Percentiles rank a stretch among this genome's conserved stretches.
Conservation (phyloP, 202 grass and related monocot species). For the Dendrocalamus latiflorus region DNA sequence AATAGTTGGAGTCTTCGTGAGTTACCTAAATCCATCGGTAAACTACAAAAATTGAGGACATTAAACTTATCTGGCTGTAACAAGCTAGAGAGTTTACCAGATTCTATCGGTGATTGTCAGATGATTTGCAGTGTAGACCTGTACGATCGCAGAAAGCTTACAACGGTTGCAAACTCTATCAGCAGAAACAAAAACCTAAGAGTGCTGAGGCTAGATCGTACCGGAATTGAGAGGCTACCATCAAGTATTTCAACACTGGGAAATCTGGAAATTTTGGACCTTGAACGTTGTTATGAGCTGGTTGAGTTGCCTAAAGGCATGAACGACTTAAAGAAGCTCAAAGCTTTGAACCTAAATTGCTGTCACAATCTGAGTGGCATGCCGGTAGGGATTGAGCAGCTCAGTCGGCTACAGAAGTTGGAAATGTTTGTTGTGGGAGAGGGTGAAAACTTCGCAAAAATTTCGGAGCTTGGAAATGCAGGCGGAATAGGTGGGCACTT, state of each 20-base stretch:
- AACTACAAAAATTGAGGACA: neutral
- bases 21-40: slow-evolving; percentile 32
- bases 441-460: neutral
- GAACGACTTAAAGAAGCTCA: no score
- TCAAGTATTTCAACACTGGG: neutral
- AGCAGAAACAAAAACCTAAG: neutral
- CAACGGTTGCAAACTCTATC: no score
- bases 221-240: neutral
- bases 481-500: neutral
- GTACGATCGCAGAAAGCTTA: no score
- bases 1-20: accelerated
- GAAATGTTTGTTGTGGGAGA: no score
- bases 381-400: no score
- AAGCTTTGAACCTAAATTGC: no score
- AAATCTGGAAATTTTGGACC: neutral
- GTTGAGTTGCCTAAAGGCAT: no score
- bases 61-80: accelerated
- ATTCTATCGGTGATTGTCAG: slow-evolving; percentile 12
- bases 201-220: neutral
- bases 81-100: neutral
- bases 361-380: no score
- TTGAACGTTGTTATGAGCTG: no score
- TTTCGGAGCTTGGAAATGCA: neutral
- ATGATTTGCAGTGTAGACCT: no score
- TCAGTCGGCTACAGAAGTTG: no score